Evolutionary conservation across 2,329 filamentous ascomycete species (phyloP).

Genomic region (Scytalidium lignicola): DNA sequence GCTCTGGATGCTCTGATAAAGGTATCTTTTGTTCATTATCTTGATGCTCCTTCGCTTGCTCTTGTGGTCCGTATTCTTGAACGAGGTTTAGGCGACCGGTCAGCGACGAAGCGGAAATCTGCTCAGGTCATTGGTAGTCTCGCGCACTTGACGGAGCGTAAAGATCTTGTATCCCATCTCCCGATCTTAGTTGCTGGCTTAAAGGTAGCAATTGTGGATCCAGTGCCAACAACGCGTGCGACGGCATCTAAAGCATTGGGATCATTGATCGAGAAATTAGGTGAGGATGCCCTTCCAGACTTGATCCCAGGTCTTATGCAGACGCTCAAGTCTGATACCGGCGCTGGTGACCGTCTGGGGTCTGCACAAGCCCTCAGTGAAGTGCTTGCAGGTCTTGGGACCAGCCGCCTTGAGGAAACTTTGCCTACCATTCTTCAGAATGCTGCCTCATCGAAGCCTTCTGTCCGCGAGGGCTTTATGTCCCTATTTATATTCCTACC

Average conservation of each 20-base stretch:
- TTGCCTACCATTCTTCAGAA: constrained; percentile 95
- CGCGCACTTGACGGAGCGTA: constrained; percentile 93
- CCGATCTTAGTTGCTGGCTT: constrained; percentile 89
- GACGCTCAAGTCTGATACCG: constrained; percentile 94
- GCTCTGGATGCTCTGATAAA: constrained; percentile 93
- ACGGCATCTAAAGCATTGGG: constrained; percentile 94
- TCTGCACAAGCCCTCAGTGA: constrained; percentile 95
- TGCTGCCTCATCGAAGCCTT: constrained; percentile 81
- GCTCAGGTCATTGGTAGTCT: constrained; percentile 97
- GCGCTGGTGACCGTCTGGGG: constrained; percentile 90
- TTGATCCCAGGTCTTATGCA: constrained; percentile 97
- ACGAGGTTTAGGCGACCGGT: constrained; percentile 83
- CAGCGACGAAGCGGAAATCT: constrained; percentile 92
- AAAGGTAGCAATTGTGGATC: constrained; percentile 85
- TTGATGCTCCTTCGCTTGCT: constrained; percentile 94
- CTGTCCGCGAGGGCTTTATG: constrained; percentile 98
- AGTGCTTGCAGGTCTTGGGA: constrained; percentile 91
- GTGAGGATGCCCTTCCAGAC: constrained; percentile 92
- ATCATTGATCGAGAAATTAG: constrained; percentile 95
- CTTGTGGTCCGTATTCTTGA: constrained; percentile 94
- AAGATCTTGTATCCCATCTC: constrained; percentile 85
- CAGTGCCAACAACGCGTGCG: constrained; percentile 91
- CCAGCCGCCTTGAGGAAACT: constrained; percentile 87
- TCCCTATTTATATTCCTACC: constrained; percentile 98
- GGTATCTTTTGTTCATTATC: constrained; percentile 95